Evolutionary conservation across 192 early-diverging fungal genomes (phyloP), one percentile per base, ranked within the genome.

Genomic region (Umbelopsis vinacea): DNA sequence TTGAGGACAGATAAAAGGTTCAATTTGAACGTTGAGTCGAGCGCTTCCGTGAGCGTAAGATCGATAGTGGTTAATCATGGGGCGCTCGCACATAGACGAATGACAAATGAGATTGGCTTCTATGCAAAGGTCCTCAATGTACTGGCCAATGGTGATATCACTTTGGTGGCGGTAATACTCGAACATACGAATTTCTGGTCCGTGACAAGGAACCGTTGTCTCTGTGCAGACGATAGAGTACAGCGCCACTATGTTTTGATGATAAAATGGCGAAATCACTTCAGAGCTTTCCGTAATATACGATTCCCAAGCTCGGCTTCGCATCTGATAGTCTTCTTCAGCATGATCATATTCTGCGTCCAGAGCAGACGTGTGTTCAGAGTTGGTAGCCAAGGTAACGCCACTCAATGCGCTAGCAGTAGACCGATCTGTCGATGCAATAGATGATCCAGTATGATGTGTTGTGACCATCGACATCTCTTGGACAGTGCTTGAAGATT

Each of bases 111-210:
- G 76, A 14, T 84, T 79, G 24, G 92, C 84, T 22, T 92, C 88
- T 78, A 84, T 88, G 82, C 89, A 94, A 40, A 95, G 83, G 40
- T 93, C 90, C 68, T 95, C 91, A 19, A 99, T 78, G 72, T 94
- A 98, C 77, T 92, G 89, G 9, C 95, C 96, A 6, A 99, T 81
- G 0, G 94, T 93, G 52, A 93, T 85, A 77, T 99, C 97, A 3
- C 90, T 89, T 23, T 90, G 85, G 40, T 82, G 68, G 45, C 86
- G 82, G 66, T 96, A 98, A 50, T 92, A 95, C 47, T 92, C 87
- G 72, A 98, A 92, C 46, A 91, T 60, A 29, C 93, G 92, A 70
- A 91, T 84, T 67, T 90, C 86, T 2, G 95, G 93, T 1, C 89
- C 84, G 19, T 79, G 83, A 40, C 92, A 94, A 11, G 87, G 90